Base-by-base conservation (phyloP, 768 basidiomycete genomes). In the Tremella fuciformis region DNA sequence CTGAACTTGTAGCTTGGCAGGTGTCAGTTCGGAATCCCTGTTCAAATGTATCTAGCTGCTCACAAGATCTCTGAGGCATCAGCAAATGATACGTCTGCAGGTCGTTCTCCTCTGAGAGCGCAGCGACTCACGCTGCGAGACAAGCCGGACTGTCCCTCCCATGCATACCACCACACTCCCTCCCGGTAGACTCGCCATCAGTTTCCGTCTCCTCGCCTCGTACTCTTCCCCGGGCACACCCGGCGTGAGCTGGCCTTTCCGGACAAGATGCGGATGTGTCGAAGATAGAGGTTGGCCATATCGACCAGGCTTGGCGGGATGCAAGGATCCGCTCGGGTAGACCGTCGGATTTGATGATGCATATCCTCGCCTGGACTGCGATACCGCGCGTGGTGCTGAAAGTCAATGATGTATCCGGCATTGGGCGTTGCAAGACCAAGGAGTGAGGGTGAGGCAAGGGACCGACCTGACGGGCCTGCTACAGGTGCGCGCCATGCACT, bases 1-100 rank as follows among this genome's bases (percentile, higher is more conserved):
- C 94, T 84, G 73, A 89, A 96, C 75, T 92, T 92, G 82, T 97
- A 96, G 76, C 93, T 98, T n/a, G 13, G 22, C n/a, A 11, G 46
- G 19, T 18, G 57, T n/a, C 40, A 44, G 24, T 21, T 7, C 49
- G 24, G 2, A 48, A 19, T 25, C 29, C 13, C 39, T n/a, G n/a
- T 52, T 3, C 26, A 57, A 16, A n/a, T 34, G 25, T 29, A 26
- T 8, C 29, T 78, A 6, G 29, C 4, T 6, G 29, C 88, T 79
- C 77, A 91, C 89, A 90, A 91, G 68, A 91, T 91, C 63, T 87
- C 75, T 76, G 83, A 82, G 26, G 16, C 18, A 11, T 16, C 11
- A 42, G 53, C 55, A n/a, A n/a, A n/a, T n/a, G n/a, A n/a, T 11
- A 22, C 29, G 13, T n/a, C n/a, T 34, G 29, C 11, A 34, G 29